Evolutionary conservation across 164 flowering plant species (phyloP), one percentile per base, ranked within the genome.

Genomic region (Vitis rotundifolia): DNA sequence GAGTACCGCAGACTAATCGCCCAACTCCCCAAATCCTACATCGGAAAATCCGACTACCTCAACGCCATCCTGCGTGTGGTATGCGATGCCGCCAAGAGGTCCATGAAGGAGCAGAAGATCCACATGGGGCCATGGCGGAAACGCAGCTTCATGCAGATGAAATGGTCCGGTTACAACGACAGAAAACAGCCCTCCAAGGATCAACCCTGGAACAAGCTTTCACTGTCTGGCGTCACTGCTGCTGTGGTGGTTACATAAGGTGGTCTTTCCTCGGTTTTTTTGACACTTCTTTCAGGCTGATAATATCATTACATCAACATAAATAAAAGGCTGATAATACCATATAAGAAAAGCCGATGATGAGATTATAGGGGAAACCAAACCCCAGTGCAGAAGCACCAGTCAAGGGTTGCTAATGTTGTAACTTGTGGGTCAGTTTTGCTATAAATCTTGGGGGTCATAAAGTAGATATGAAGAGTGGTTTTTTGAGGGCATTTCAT

Each of bases 121-220:
- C 79, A 82, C 57, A 63, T 84, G 77, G 87, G 86, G 0, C 87
- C 90, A 4, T 87, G 88, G 91, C 64, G 90, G 10, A 87, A 81
- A 48, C 61, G 68, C 14, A 73, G 79, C 31, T 87, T 78, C 81
- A 81, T 87, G 88, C 81, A 80, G 61, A 78, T 75, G 82, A 87
- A 87, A 71, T 87, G 91, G 91, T 74, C 77, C 0, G 68, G 15
- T 28, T 49, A 50, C 28, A 18, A 3, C 11, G 54, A 31, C 44
- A 31, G 44, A 31, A 31, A 31, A 31, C 44, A 31, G 7, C 44
- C 5, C 44, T 6, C 44, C 44, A 31, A 31, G 18, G 64, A 54
- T 57, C 37, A 64, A 11, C 9, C 62, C 26, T 48, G 10, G 18
- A 26, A 14, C 18, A 44, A 57, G 10, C 9, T 26, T 64, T 37